Percentiles rank a stretch among this genome's conserved stretches.
Evolutionary conservation across 169 alveolate species (phyloP).

Genomic region (Cyclospora cayetanensis): DNA sequence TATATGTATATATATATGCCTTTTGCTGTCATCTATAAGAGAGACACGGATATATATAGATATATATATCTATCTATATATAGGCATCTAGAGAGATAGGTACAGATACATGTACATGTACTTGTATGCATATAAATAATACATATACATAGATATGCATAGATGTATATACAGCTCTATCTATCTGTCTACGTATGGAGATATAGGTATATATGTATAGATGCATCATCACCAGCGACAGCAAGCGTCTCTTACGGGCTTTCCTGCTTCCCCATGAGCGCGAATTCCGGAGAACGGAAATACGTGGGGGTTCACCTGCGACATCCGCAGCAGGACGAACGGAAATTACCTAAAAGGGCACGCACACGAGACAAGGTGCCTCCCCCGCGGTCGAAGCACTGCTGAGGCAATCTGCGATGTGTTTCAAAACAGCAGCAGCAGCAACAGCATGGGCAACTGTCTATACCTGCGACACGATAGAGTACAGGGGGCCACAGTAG

Average conservation of each 20-base stretch:
- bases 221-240: neutral
- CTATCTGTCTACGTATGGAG: neutral
- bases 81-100: too few relatives aligned
- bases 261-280: conserved; percentile 81
- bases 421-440: neutral
- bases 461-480: conserved; percentile 74
- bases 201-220: neutral
- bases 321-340: conserved; percentile 7
- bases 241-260: conserved; percentile 67
- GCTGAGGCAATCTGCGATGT: too few relatives aligned
- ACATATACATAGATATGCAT: neutral
- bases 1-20: neutral
- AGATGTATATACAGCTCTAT: neutral
- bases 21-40: too few relatives aligned
- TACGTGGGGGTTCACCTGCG: conserved; percentile 79
- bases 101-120: neutral
- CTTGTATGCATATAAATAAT: neutral
- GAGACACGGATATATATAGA: too few relatives aligned
- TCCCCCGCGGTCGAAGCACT: too few relatives aligned
- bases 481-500: conserved; percentile 73
- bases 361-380: too few relatives aligned
- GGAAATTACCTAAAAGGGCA: too few relatives aligned
- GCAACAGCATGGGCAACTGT: neutral
- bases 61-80: too few relatives aligned
- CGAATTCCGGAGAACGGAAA: conserved; percentile 79